Base-by-base conservation (phyloP, 345 rosid species). In the Hibiscus tridactylites region DNA sequence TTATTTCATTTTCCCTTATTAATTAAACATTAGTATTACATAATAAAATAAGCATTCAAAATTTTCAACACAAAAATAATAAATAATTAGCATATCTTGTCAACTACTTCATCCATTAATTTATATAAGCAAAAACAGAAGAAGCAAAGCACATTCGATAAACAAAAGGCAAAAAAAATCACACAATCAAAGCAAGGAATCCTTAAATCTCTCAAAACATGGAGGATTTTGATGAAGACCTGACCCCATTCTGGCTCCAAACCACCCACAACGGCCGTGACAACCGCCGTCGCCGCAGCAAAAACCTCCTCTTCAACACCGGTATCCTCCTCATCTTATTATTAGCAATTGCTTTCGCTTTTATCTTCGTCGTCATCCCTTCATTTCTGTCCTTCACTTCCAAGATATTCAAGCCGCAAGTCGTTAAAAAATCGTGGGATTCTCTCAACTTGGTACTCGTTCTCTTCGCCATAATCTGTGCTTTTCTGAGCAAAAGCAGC, bases 401-500 rank as follows among this genome's bases (percentile, higher is more conserved):
- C 5, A 88, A 84, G 62, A 68, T 87, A 63, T 81, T 86, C 16
- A 81, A 83, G 60, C 96, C 97, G 3, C 82, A 90, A 2, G 61
- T 66, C 26, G 85, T 93, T 47, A 92, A 89, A 21, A 93, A 76
- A 78, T 75, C 91, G 61, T 91, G 97, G 97, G 96, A 86, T 71
- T 85, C 85, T 1, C 83, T 93, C 49, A 91, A 91, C 77, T 71
- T 93, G 0, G 90, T 85, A 0, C 82, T 93, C 5, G 96, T 91
- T 8, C 81, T 89, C 6, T 88, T 93, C 79, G 98, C 98, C 70
- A 80, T 93, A 46, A 47, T 90, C 5, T 93, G 94, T 21, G 98
- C 91, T 7, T 88, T 91, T 64, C 82, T 91, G 15, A 73, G 88
- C 78, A 77, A 87, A 60, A 87, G 74, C 71, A 60, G 33, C 53